Evolutionary conservation across 768 basidiomycete species (phyloP).

Genomic region (Dendrothele bispora): DNA sequence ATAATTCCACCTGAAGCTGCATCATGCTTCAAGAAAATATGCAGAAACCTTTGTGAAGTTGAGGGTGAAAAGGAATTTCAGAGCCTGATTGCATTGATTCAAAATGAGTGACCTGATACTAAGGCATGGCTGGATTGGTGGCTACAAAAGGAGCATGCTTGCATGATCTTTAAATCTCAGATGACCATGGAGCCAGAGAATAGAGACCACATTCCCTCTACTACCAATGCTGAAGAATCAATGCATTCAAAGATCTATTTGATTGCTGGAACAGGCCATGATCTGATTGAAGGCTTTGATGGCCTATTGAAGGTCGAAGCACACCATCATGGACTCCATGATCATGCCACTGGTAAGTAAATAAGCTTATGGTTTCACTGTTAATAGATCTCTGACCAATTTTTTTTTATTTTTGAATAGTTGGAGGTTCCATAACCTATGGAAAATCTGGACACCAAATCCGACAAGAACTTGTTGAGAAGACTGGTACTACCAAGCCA

Average conservation of each 20-base stretch:
- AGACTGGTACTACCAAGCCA: too few relatives aligned
- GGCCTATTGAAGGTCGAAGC: not conserved
- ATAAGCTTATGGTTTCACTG: too few relatives aligned
- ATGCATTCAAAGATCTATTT: conserved; percentile 23
- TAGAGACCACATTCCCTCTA: conserved; percentile 13
- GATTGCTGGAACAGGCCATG: conserved; percentile 14
- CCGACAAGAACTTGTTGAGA: too few relatives aligned
- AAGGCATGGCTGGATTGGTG: conserved; percentile 23
- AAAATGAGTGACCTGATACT: conserved; percentile 3
- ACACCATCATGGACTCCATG: not conserved
- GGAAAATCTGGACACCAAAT: too few relatives aligned
- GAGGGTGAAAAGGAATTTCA: conserved; percentile 4
- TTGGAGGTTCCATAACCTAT: too few relatives aligned
- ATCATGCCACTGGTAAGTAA: not conserved
- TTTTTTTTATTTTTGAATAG: too few relatives aligned
- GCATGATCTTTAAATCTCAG: conserved; percentile 23
- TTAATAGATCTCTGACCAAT: too few relatives aligned
- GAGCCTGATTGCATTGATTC: conserved; percentile 1
- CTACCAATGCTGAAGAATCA: conserved; percentile 23
- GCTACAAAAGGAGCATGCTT: conserved; percentile 14
- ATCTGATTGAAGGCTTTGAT: conserved; percentile 16
- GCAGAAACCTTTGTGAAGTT: not conserved
- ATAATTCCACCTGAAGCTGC: not conserved
- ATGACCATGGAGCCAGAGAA: conserved; percentile 8
- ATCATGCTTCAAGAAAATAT: not conserved